A percentile compares a stretch with the other conserved stretches of the same genome.
Conservation (phyloP, 2,329 filamentous ascomycete genomes). For the Pleoardoris graminearum region DNA sequence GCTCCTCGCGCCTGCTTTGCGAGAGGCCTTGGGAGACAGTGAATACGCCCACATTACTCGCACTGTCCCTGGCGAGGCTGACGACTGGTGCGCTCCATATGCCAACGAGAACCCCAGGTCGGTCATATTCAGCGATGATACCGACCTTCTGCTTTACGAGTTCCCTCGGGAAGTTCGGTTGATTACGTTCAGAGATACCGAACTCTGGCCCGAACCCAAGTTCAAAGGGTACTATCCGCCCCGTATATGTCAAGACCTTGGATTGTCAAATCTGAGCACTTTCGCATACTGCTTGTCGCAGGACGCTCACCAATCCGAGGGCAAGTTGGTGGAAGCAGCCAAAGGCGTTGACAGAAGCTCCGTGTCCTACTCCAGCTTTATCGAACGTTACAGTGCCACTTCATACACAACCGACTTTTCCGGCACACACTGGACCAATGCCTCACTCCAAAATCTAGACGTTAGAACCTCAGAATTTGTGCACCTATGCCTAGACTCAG, state of each 20-base stretch:
- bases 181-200: slow-evolving; percentile 69
- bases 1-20: slow-evolving; percentile 77
- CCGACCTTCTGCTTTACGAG: slow-evolving; percentile 78
- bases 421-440: background rate
- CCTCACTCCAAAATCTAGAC: slow-evolving; percentile 30
- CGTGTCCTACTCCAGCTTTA: slow-evolving; percentile 34
- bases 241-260: slow-evolving; percentile 51
- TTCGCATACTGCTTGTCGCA: slow-evolving; percentile 47
- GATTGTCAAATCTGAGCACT: slow-evolving; percentile 45
- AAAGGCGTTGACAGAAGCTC: slow-evolving; percentile 22
- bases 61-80: slow-evolving; percentile 83
- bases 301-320: slow-evolving; percentile 35
- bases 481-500: slow-evolving; percentile 21
- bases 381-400: slow-evolving; percentile 28
- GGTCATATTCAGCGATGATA: slow-evolving; percentile 79
- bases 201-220: slow-evolving; percentile 39
- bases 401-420: slow-evolving; percentile 10
- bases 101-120: slow-evolving; percentile 61
- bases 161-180: slow-evolving; percentile 65
- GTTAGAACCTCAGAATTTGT: slow-evolving; percentile 41
- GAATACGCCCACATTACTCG: slow-evolving; percentile 49
- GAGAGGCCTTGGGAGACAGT: slow-evolving; percentile 66
- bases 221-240: slow-evolving; percentile 49
- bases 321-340: slow-evolving; percentile 31
- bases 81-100: slow-evolving; percentile 73